These are phyloP conservation scores for Coniochaeta sp. DNA, from an alignment of 2,329 filamentous ascomycete genomes.

Conservation along the genomic window DNA sequence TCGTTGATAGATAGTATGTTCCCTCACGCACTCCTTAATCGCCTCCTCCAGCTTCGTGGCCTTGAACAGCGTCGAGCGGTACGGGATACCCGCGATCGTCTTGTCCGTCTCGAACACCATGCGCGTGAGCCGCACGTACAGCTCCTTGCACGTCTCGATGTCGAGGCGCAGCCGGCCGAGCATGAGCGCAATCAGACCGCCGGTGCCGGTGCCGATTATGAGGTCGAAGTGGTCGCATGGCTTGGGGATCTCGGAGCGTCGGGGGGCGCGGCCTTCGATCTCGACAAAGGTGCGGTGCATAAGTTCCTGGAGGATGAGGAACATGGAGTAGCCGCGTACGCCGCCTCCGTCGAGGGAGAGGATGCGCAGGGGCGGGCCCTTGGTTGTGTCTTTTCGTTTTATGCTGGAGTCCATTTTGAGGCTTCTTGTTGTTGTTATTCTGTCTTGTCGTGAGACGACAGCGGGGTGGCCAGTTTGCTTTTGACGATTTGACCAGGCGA, in stretches of 20 bases:
- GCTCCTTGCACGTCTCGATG: constrained; percentile 92
- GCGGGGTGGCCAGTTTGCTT: background rate
- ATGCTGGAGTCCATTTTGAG: constrained; percentile 56
- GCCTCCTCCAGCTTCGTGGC: constrained; percentile 92
- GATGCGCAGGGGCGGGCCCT: constrained; percentile 86
- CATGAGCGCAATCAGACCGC: constrained; percentile 95
- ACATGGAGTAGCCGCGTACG: constrained; percentile 94
- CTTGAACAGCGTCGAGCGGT: constrained; percentile 91
- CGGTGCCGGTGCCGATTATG: constrained; percentile 91
- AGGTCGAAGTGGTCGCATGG: constrained; percentile 98
- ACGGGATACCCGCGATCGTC: constrained; percentile 92
- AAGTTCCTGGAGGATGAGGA: constrained; percentile 94
- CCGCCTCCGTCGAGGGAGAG: constrained; percentile 93
- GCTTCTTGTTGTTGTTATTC: background rate
- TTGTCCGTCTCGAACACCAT: constrained; percentile 98
- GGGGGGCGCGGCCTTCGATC: constrained; percentile 82
- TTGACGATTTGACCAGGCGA: background rate
- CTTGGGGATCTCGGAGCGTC: constrained; percentile 85
- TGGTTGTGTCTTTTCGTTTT: constrained; percentile 88
- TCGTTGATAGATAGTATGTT: constrained; percentile 70
- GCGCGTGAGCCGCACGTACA: constrained; percentile 91
- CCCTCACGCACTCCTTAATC: constrained; percentile 79
- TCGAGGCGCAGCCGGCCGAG: constrained; percentile 85
- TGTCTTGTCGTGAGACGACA: no score
- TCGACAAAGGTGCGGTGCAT: constrained; percentile 98